Evolutionary conservation across 768 basidiomycete species (phyloP).

Genomic region (Tylopilus sp.): DNA sequence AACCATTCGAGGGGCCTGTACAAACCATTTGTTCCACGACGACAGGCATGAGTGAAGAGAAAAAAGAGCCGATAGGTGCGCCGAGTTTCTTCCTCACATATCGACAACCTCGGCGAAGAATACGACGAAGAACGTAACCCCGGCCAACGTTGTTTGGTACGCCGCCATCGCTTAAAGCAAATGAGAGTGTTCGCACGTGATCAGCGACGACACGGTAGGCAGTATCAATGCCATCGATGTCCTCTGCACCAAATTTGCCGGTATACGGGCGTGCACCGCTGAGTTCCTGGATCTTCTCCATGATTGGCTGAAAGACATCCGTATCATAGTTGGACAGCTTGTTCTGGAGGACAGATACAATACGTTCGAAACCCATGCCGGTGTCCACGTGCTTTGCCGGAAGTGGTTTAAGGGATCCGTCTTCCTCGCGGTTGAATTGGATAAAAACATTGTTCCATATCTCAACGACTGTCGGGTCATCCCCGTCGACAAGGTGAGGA

Average conservation of each 20-base stretch:
- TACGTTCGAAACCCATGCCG: constrained; percentile 98
- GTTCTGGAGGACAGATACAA: constrained; percentile 92
- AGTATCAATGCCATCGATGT: constrained; percentile 91
- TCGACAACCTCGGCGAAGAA: constrained; percentile 89
- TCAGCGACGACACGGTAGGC: constrained; percentile 97
- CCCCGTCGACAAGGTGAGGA: constrained; percentile 87
- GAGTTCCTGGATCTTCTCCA: constrained; percentile 79
- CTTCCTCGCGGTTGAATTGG: constrained; percentile 94
- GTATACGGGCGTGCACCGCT: constrained; percentile 85
- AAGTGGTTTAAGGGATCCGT: constrained; percentile 73
- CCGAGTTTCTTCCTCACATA: constrained; percentile 94
- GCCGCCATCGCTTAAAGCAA: constrained; percentile 95
- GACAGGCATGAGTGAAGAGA: constrained; percentile 87
- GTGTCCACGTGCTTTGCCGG: constrained; percentile 97
- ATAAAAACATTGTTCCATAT: constrained; percentile 99
- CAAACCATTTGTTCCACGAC: constrained; percentile 86
- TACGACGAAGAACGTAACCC: constrained; percentile 94
- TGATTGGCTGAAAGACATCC: constrained; percentile 90
- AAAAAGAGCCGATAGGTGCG: constrained; percentile 91
- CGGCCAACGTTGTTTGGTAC: constrained; percentile 95
- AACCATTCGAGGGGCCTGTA: not conserved
- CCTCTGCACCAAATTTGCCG: constrained; percentile 94
- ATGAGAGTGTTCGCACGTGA: constrained; percentile 91
- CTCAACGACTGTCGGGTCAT: constrained; percentile 95
- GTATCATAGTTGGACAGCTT: constrained; percentile 97